These are phyloP conservation scores for Linnemannia zychae DNA, from an alignment of 192 early-diverging fungal species.

Conservation along the genomic window DNA sequence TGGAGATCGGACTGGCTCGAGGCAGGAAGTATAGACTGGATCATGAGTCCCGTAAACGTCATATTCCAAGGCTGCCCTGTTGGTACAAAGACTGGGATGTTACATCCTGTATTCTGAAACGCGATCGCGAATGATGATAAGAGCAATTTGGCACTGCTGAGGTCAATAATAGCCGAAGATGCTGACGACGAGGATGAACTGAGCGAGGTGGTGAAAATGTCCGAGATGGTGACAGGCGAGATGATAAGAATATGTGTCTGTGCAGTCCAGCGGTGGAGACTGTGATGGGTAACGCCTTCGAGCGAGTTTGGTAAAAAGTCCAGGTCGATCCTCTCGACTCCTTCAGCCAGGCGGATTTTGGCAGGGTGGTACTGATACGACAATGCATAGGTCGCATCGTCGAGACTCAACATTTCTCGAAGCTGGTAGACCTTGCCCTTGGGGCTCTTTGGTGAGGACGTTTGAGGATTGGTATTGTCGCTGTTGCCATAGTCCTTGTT, in stretches of 20 bases:
- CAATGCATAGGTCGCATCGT: conserved; percentile 58
- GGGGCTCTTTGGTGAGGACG: not conserved
- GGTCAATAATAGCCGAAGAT: conserved; percentile 60
- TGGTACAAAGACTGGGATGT: conserved; percentile 72
- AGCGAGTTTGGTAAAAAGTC: conserved; percentile 39
- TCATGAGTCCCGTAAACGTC: conserved; percentile 42
- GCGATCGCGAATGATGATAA: conserved; percentile 77
- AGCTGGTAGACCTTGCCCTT: conserved; percentile 19
- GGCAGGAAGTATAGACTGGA: conserved; percentile 31
- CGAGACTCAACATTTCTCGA: conserved; percentile 56
- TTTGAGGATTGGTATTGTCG: not conserved
- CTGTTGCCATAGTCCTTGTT: not conserved
- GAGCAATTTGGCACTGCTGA: conserved; percentile 72
- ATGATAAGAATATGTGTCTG: conserved; percentile 68
- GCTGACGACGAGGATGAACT: conserved; percentile 17
- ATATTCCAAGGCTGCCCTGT: conserved; percentile 59
- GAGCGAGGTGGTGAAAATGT: conserved; percentile 44
- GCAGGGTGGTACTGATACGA: conserved; percentile 61
- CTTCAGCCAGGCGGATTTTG: conserved; percentile 21
- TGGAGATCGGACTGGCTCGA: conserved; percentile 30
- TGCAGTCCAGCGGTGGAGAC: conserved; percentile 79
- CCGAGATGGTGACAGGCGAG: conserved; percentile 52
- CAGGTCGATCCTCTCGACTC: conserved; percentile 36
- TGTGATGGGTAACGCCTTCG: conserved; percentile 55
- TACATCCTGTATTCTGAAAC: conserved; percentile 75